These are phyloP conservation scores for Zygoascus sp. DNA, from an alignment of 1,139 yeast genomes.

Conservation along the genomic window DNA sequence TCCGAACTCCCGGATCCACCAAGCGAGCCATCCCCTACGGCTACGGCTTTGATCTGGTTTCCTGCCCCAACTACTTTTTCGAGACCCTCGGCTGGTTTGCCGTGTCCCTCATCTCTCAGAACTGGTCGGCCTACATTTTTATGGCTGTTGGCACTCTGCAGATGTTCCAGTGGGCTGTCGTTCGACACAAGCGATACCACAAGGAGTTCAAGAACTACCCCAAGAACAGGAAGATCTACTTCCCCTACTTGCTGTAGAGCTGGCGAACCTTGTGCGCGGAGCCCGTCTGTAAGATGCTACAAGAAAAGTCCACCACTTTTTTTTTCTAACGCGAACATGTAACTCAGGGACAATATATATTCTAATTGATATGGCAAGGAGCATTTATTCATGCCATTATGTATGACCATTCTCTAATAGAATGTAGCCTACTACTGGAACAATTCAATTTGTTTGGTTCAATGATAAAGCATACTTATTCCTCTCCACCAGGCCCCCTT, in stretches of 20 bases:
- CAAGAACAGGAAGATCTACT: constrained; percentile 57
- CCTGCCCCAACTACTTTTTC: constrained; percentile 82
- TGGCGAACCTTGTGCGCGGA: too few species aligned
- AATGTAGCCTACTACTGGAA: too few species aligned
- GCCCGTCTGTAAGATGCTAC: too few species aligned
- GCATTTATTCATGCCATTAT: too few species aligned
- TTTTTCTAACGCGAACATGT: too few species aligned
- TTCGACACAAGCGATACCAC: constrained; percentile 63
- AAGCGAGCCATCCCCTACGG: constrained; percentile 52
- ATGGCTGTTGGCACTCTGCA: constrained; percentile 66
- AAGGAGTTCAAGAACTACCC: constrained; percentile 77
- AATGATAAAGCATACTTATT: too few species aligned
- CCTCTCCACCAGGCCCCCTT: too few species aligned
- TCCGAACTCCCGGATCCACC: constrained; percentile 46
- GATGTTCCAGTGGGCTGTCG: constrained; percentile 76
- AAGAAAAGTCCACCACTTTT: too few species aligned
- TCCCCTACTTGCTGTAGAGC: constrained; percentile 46
- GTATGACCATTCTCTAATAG: too few species aligned
- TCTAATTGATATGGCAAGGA: too few species aligned
- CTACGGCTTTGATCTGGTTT: constrained; percentile 43
- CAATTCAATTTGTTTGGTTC: too few species aligned
- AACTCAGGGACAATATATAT: too few species aligned
- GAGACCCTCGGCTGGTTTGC: constrained; percentile 73
- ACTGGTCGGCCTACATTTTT: constrained; percentile 72
- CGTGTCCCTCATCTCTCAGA: constrained; percentile 66